Evolutionary conservation across 352 stramenopile genomes (phyloP).

Genomic region (Phytophthora pseudosyringae): DNA sequence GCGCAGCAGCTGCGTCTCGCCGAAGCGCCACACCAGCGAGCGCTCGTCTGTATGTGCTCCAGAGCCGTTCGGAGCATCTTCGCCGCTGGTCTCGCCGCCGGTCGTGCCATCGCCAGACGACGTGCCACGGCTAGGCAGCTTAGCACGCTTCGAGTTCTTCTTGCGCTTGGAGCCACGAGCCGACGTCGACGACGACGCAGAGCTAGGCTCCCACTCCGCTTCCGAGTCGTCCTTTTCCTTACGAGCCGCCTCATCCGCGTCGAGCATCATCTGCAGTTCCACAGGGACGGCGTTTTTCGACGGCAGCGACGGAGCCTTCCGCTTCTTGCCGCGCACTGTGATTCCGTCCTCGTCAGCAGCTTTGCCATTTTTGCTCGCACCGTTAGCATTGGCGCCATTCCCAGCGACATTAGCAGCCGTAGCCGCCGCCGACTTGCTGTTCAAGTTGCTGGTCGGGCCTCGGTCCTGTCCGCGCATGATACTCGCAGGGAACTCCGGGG

Average conservation of each 20-base stretch:
- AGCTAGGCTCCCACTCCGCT: conserved; percentile 62
- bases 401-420: conserved; percentile 16
- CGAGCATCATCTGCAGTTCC: conserved; percentile 88
- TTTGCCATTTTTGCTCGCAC: conserved; percentile 22
- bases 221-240: conserved; percentile 61
- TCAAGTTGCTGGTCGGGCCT: conserved; percentile 25
- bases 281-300: conserved; percentile 67
- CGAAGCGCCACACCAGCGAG: conserved; percentile 83
- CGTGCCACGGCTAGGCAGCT: conserved; percentile 71
- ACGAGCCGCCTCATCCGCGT: conserved; percentile 65
- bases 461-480: conserved; percentile 67
- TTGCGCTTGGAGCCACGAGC: conserved; percentile 61
- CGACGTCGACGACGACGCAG: conserved; percentile 32
- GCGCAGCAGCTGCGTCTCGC: conserved; percentile 79
- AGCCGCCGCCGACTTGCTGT: conserved; percentile 18
- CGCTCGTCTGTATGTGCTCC: conserved; percentile 59
- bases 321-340: conserved; percentile 78
- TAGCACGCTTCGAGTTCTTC: conserved; percentile 78
- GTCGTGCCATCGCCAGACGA: conserved; percentile 24
- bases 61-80: conserved; percentile 32
- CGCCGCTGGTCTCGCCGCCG: conserved; percentile 40
- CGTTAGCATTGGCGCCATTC: conserved; percentile 18
- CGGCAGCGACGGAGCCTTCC: conserved; percentile 36
- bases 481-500: conserved; percentile 63
- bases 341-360: conserved; percentile 66